Evolutionary conservation across 2,329 filamentous ascomycete species (phyloP), one percentile per base, ranked within the genome.

Genomic region (Venturiaceae sp.): DNA sequence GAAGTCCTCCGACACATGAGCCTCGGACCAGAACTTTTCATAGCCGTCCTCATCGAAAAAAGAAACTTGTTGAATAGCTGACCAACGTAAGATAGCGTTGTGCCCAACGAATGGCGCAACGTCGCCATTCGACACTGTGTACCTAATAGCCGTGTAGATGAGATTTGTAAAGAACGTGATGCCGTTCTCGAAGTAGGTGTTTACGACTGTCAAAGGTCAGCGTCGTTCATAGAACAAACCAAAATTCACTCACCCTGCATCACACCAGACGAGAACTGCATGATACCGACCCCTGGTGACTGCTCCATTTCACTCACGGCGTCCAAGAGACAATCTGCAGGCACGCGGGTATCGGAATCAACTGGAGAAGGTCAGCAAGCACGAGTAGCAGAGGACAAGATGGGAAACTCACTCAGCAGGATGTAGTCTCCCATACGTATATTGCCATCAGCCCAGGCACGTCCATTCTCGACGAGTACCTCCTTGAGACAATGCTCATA

Each of bases 111-210:
- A 90, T 0, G 86, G 86, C 0, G 86, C 84, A 6, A 86, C 81
- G 57, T 91, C 87, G 4, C 87, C 87, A 55, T 82, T 85, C 6
- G 83, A 81, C 30, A 90, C 85, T 21, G 83, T 82, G 66, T 85
- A 90, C 28, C 80, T 78, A 65, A 90, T 90, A 34, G 85, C 82
- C 0, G 82, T 85, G 74, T 90, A 92, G 64, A 91, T 83, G 55
- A 91, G 79, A 66, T 90, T 85, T 44, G 87, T 91, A 73, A 91
- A 90, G 74, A 87, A 91, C 1, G 86, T 88, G 65, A 89, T 87
- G 46, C 83, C 85, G 63, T 85, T 86, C 71, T 92, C 88, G 64
- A 91, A 91, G 71, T 83, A 88, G 57, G 80, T 84, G 64, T 82
- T 75, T 1, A 84, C 82, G 9, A 56, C 44, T n/a, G n/a, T n/a